Conservation (phyloP, 2,329 filamentous ascomycete genomes). For the Thermoascus crustaceus region DNA sequence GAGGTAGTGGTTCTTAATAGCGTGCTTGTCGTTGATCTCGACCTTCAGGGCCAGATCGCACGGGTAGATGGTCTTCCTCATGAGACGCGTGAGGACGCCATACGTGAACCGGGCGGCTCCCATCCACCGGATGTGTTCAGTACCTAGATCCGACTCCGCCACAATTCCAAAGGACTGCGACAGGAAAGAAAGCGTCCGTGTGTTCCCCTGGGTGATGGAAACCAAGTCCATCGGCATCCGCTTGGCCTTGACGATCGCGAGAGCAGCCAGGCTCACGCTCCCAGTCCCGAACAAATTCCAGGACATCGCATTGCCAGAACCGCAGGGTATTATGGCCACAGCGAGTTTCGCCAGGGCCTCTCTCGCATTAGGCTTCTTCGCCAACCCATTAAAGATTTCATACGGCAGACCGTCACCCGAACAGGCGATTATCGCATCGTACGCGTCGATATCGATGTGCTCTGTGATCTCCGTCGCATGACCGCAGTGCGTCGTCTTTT, state of each 20-base stretch:
- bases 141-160: conserved; percentile 81
- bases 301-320: conserved; percentile 89
- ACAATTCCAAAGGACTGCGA: conserved; percentile 86
- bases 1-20: conserved; percentile 65
- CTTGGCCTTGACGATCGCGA: conserved; percentile 80
- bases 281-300: conserved; percentile 80
- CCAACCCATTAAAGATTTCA: conserved; percentile 91
- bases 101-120: conserved; percentile 75
- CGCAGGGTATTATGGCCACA: conserved; percentile 81
- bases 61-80: conserved; percentile 72
- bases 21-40: conserved; percentile 65
- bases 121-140: conserved; percentile 91
- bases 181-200: conserved; percentile 73
- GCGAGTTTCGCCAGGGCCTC: conserved; percentile 69
- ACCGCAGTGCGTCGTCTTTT: conserved; percentile 61
- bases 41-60: conserved; percentile 83
- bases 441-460: conserved; percentile 66
- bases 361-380: conserved; percentile 63
- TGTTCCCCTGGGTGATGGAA: conserved; percentile 74
- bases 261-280: conserved; percentile 63
- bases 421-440: conserved; percentile 78
- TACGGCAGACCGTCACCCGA: conserved; percentile 88
- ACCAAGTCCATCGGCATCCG: conserved; percentile 77
- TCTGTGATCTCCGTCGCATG: conserved; percentile 72
- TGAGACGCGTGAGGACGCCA: conserved; percentile 69